A percentile compares a stretch with the other conserved stretches of the same genome.
Evolutionary conservation across 1,284 basidiomycete genomes (phyloP).

Genomic region (Ustilago curta): DNA sequence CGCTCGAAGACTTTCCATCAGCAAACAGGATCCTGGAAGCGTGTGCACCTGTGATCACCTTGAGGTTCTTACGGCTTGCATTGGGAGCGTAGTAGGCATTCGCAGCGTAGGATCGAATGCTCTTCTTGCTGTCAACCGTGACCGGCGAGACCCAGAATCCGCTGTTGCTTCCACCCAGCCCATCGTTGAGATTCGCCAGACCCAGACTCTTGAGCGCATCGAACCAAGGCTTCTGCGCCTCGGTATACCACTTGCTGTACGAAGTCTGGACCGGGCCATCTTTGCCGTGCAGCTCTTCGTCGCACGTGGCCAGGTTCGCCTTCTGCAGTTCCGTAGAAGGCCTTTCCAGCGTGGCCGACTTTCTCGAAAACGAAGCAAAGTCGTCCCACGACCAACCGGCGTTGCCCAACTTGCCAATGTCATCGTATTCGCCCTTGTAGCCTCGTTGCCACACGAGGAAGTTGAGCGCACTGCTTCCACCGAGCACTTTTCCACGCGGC

Average conservation of each 20-base stretch:
- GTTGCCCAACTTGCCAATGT: constrained; percentile 53
- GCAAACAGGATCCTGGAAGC: constrained; percentile 47
- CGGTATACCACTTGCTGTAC: constrained; percentile 57
- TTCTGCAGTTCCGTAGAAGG: constrained; percentile 47
- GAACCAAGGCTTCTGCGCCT: constrained; percentile 55
- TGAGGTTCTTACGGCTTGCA: constrained; percentile 41
- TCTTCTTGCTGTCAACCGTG: constrained; percentile 41
- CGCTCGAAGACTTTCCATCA: constrained; percentile 14
- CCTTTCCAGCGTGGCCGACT: constrained; percentile 37
- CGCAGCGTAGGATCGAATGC: constrained; percentile 49
- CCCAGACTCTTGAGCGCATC: constrained; percentile 52
- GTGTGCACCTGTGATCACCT: constrained; percentile 54
- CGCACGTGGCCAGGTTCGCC: constrained; percentile 47
- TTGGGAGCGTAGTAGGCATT: constrained; percentile 56
- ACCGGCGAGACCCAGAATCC: constrained; percentile 56
- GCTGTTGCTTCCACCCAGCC: constrained; percentile 47
- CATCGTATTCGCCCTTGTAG: constrained; percentile 56
- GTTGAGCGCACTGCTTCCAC: constrained; percentile 71
- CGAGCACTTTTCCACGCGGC: constrained; percentile 53
- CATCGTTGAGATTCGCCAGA: constrained; percentile 40
- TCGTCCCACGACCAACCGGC: constrained; percentile 58
- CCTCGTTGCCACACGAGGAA: constrained; percentile 62
- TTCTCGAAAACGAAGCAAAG: constrained; percentile 37
- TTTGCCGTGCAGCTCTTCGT: constrained; percentile 45
- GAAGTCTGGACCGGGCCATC: constrained; percentile 49